Base-by-base conservation (phyloP, 2,329 filamentous ascomycete species). In the Basipetospora chlamydospora region DNA sequence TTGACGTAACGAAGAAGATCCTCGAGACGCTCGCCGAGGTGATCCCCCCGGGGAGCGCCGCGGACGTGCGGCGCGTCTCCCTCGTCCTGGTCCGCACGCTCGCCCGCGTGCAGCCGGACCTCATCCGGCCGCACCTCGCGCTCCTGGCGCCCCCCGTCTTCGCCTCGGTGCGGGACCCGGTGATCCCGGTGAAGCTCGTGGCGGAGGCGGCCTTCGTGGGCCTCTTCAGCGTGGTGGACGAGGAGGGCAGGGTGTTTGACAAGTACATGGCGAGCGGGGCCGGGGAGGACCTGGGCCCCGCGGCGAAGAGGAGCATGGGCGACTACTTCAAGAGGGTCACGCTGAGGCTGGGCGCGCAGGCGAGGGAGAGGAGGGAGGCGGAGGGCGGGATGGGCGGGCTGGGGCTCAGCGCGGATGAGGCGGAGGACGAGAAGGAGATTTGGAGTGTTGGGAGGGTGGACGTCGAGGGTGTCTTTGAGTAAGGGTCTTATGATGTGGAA, bases 251-350 rank as follows among this genome's bases (percentile, higher is more conserved):
- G 43, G 75, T 95, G 15, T 96, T 95, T 54, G 87, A 95, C 48
- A 87, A 87, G 59, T 96, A 86, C 58, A 77, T 95, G 63, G 66
- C 72, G 8, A 75, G 77, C 0, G 66, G 77, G 1, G 73, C 71
- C 5, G 70, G 72, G 35, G 71, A 74, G 3, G 20, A 34, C 13
- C 58, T 95, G 41, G 67, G 77, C 7, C 59, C 82, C 0, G 79
- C 73, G 28, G 76, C 76, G 13, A 90, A 92, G 68, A 72, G 88
- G 47, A 86, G 80, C 55, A 95, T 98, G 80, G 72, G 78, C 41
- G 90, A 98, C 56, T 98, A 98, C 61, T 96, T 96, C 63, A 94
- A 94, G 67, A 70, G 90, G 28, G 83, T 98, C 44, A 85, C 85
- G 2, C 57, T 88, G 49, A 73, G 87, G 47, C 61, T 96, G 15